These are phyloP conservation scores for Colletotrichum musicola DNA, from an alignment of 2,329 filamentous ascomycete species.

Conservation along the genomic window DNA sequence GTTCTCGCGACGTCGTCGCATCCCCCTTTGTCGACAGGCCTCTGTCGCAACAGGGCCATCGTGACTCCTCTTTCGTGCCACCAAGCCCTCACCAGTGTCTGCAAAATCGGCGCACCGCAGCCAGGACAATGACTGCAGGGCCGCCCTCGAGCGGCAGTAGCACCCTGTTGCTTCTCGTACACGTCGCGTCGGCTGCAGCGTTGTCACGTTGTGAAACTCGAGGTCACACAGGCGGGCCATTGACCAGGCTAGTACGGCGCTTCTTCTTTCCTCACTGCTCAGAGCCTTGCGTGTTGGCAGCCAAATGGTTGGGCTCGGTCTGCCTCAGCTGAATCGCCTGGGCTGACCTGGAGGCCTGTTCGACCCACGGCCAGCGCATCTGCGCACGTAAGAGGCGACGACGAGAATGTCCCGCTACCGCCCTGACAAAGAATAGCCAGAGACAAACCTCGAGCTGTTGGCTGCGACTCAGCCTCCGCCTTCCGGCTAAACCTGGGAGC, in stretches of 20 bases:
- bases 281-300: conserved; percentile 4
- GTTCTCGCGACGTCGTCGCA: conserved; percentile 1
- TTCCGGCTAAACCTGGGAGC: not conserved
- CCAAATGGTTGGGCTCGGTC: conserved; percentile 17
- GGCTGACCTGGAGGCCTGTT: not conserved
- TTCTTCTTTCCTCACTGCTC: not conserved
- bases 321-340: conserved; percentile 11
- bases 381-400: not conserved
- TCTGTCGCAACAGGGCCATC: conserved; percentile 29
- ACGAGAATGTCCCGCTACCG: not conserved
- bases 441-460: not conserved
- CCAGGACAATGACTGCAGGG: too few species aligned
- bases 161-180: too few species aligned
- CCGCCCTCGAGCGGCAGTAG: too few species aligned
- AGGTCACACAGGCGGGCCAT: not conserved
- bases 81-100: conserved; percentile 3
- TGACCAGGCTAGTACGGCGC: not conserved
- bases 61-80: conserved; percentile 20
- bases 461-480: conserved; percentile 3
- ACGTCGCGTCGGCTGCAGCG: conserved; percentile 10
- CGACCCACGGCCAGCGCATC: conserved; percentile 2
- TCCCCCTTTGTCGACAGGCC: conserved; percentile 30
- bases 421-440: too few species aligned
- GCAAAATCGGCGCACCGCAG: too few species aligned
- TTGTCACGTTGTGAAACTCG: conserved; percentile 27